phyloP scores from a whole-genome alignment of 228 moss, liverwort and hornwort genomes.

The Sphagnum fallax region DNA sequence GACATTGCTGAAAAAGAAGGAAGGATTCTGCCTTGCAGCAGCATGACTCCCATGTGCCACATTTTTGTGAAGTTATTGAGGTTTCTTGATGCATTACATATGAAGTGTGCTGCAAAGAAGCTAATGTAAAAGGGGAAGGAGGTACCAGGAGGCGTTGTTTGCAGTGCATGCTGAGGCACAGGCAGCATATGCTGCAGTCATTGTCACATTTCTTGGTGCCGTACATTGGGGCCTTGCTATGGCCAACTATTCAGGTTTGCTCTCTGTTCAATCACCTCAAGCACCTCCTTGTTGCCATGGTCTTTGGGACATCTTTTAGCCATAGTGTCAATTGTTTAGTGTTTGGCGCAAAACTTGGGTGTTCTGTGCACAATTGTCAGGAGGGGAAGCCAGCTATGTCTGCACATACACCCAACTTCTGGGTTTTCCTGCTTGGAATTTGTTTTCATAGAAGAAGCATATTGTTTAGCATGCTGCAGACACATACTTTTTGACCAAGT shows the following conservation, averaged over 20 bases:
- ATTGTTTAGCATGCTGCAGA: no score
- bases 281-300: background rate
- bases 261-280: background rate
- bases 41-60: background rate
- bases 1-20: no score
- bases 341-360: background rate
- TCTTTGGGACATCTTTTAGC: background rate
- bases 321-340: background rate
- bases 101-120: no score
- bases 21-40: background rate
- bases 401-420: background rate
- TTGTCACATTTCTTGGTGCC: constrained; percentile 88
- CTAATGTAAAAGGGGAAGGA: no score
- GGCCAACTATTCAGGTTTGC: constrained; percentile 68
- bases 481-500: constrained; percentile 2
- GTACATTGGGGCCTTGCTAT: constrained; percentile 97
- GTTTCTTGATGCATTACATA: background rate
- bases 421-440: no score
- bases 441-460: no score
- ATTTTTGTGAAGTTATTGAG: background rate
- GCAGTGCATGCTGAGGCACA: constrained; percentile 58
- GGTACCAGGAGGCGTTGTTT: constrained; percentile 44
- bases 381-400: constrained; percentile 5
- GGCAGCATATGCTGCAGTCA: constrained; percentile 81
- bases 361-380: constrained; percentile 7